These are phyloP conservation scores for Diaporthe sp. DNA, from an alignment of 2,329 filamentous ascomycete genomes.

Conservation along the genomic window DNA sequence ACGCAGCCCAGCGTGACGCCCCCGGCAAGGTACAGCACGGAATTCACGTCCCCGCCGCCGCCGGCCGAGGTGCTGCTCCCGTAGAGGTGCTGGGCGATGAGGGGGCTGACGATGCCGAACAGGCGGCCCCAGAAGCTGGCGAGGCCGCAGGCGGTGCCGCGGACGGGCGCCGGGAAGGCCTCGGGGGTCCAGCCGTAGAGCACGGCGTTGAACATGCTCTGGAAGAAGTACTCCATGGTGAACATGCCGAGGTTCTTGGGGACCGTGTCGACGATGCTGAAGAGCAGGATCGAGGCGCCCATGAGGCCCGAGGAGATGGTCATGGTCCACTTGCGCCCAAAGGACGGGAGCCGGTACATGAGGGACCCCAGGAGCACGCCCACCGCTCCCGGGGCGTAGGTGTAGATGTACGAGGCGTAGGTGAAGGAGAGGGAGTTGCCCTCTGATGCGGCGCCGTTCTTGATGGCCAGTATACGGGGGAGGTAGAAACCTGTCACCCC, in stretches of 20 bases:
- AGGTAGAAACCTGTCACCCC: slow-evolving; percentile 54
- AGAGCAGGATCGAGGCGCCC: slow-evolving; percentile 60
- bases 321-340: slow-evolving; percentile 57
- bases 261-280: slow-evolving; percentile 58
- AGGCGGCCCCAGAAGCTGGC: slow-evolving; percentile 72
- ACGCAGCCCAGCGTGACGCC: slow-evolving; percentile 68
- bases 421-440: slow-evolving; percentile 57
- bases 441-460: slow-evolving; percentile 61
- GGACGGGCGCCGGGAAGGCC: slow-evolving; percentile 63
- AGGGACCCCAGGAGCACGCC: slow-evolving; percentile 63
- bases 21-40: slow-evolving; percentile 69
- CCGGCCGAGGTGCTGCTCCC: slow-evolving; percentile 46
- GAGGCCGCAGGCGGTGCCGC: slow-evolving; percentile 67
- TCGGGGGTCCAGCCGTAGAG: slow-evolving; percentile 67
- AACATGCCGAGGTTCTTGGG: slow-evolving; percentile 63
- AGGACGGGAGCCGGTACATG: slow-evolving; percentile 57
- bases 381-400: slow-evolving; percentile 65
- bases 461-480: slow-evolving; percentile 64
- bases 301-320: slow-evolving; percentile 58
- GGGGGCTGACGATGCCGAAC: slow-evolving; percentile 70
- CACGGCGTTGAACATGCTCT: slow-evolving; percentile 65
- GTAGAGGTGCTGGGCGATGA: slow-evolving; percentile 65
- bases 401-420: slow-evolving; percentile 68
- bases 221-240: slow-evolving; percentile 67
- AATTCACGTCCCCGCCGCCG: slow-evolving; percentile 57